phyloP scores from a whole-genome alignment of 768 basidiomycete genomes.

The Cystofilobasidium macerans region DNA sequence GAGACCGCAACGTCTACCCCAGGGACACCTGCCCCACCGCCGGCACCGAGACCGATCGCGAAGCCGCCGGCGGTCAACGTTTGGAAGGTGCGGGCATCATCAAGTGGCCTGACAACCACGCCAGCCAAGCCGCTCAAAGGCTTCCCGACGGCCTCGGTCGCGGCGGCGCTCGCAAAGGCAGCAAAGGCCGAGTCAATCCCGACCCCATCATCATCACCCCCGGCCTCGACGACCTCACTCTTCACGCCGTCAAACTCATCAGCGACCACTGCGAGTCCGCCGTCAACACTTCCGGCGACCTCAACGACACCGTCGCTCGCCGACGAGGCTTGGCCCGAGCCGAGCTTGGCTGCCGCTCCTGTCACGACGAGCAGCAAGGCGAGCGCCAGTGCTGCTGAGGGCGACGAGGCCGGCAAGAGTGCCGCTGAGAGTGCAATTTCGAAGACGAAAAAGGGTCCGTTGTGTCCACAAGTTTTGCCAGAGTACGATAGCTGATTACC shows the following conservation, averaged over 20 bases:
- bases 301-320: conserved; percentile 3
- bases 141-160: background rate
- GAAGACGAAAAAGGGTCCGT: conserved; percentile 6
- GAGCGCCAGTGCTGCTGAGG: background rate
- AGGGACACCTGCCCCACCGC: background rate
- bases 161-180: conserved; percentile 8
- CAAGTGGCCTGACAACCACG: background rate
- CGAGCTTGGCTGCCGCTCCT: background rate
- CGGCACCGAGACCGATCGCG: conserved; percentile 9
- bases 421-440: background rate
- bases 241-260: background rate
- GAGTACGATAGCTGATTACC: too few relatives aligned
- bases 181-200: background rate
- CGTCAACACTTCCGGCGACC: background rate
- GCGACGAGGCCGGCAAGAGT: background rate
- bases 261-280: background rate
- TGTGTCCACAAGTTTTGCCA: too few relatives aligned
- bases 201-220: background rate
- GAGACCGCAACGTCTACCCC: background rate
- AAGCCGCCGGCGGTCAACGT: conserved; percentile 17
- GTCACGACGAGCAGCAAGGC: background rate
- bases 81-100: conserved; percentile 19
- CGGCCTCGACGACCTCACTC: conserved; percentile 7
- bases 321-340: background rate
- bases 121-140: background rate